Conservation (phyloP, 768 basidiomycete genomes). For the Boletus tylopilopsis region DNA sequence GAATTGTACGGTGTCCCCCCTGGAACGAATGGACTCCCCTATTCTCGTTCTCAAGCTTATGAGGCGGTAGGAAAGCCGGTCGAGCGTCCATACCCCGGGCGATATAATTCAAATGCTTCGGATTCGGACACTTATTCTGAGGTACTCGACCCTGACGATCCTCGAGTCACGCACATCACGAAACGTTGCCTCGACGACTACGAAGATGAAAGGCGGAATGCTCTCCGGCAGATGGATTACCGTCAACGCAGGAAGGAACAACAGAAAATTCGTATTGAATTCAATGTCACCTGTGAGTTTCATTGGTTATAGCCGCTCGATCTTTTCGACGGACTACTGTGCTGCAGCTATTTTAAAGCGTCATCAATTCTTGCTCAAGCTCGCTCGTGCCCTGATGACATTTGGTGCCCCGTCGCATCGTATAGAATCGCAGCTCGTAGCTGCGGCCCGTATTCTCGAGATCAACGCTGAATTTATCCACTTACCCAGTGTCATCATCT, state of each 20-base stretch:
- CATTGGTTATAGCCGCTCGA: background rate
- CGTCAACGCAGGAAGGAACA: conserved; percentile 61
- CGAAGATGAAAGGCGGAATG: conserved; percentile 59
- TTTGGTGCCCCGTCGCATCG: conserved; percentile 93
- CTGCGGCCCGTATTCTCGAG: conserved; percentile 85
- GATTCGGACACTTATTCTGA: conserved; percentile 42
- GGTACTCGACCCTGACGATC: conserved; percentile 68
- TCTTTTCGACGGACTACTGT: background rate
- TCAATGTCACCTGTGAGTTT: conserved; percentile 65
- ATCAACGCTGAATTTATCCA: conserved; percentile 91
- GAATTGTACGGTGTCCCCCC: conserved; percentile 27
- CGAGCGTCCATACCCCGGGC: conserved; percentile 17
- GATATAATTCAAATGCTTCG: conserved; percentile 45
- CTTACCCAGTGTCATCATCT: conserved; percentile 76
- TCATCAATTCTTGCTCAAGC: conserved; percentile 81
- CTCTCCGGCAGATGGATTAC: conserved; percentile 63
- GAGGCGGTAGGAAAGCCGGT: conserved; percentile 8
- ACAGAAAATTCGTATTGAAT: conserved; percentile 64
- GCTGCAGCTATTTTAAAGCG: conserved; percentile 67
- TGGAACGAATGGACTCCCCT: conserved; percentile 22
- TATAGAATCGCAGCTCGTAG: conserved; percentile 86
- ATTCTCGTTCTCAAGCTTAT: conserved; percentile 23
- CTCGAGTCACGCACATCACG: conserved; percentile 56
- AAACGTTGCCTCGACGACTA: conserved; percentile 51
- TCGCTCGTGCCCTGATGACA: conserved; percentile 84